Evolutionary conservation across 257 asterid species (phyloP).

Genomic region (Ocimum tenuiflorum): DNA sequence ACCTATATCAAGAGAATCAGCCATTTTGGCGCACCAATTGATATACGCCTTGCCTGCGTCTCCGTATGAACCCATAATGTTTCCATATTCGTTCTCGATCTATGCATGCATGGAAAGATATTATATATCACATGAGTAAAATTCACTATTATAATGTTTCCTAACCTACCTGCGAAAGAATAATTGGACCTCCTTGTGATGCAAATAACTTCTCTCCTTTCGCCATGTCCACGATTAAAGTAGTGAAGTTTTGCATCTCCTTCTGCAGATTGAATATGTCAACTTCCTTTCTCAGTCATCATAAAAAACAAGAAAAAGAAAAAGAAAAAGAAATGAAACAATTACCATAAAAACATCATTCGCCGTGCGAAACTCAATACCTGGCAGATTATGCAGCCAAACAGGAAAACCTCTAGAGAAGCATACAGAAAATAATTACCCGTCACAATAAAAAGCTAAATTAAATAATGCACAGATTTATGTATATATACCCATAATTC

Average conservation of each 20-base stretch:
- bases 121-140: no score
- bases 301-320: background rate
- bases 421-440: no score
- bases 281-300: background rate
- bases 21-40: conserved; percentile 64
- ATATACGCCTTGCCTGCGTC: conserved; percentile 59
- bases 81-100: conserved; percentile 84
- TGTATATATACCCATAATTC: conserved; percentile 59
- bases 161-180: conserved; percentile 52
- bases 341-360: conserved; percentile 55
- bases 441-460: no score
- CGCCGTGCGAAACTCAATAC: conserved; percentile 47
- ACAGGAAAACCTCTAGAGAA: conserved; percentile 61
- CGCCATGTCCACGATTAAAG: conserved; percentile 54
- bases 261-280: conserved; percentile 27
- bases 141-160: no score
- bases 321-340: background rate
- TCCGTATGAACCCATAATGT: conserved; percentile 45
- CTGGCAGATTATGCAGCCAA: conserved; percentile 64
- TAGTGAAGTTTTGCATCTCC: conserved; percentile 69
- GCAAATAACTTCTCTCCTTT: conserved; percentile 67
- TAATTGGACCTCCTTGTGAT: conserved; percentile 87
- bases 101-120: no score
- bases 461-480: background rate
- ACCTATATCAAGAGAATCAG: conserved; percentile 48